Percentiles rank a stretch among this genome's conserved stretches.
Evolutionary conservation across 202 grass and related monocot species (phyloP).

Genomic region (Panicum hallii): DNA sequence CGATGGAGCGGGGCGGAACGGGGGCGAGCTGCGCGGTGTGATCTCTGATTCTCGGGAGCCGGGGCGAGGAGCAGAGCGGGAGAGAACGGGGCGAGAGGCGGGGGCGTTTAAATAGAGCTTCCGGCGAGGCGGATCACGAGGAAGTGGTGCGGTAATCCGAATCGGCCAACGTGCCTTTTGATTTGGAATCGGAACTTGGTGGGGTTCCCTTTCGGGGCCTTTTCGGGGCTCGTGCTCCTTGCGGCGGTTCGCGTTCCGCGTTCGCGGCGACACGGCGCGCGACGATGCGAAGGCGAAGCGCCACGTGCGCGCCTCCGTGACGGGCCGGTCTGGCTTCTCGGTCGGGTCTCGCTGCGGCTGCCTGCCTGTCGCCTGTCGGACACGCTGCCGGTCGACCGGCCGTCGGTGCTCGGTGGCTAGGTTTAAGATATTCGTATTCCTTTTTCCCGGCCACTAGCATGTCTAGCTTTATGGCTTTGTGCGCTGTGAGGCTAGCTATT

Average conservation of each 20-base stretch:
- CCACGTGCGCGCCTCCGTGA: no score
- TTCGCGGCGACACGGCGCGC: no score
- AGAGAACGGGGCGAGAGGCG: background rate
- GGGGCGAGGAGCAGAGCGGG: background rate
- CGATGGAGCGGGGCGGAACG: no score
- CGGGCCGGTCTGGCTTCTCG: background rate
- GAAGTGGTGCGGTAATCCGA: slow-evolving; percentile 23
- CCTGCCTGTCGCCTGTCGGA: background rate
- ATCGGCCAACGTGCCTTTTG: slow-evolving; percentile 1
- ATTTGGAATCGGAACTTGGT: background rate
- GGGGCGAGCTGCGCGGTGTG: no score
- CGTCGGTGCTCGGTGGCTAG: background rate
- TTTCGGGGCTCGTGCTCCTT: slow-evolving; percentile 22
- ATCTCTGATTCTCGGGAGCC: no score
- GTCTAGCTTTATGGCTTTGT: background rate
- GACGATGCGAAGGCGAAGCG: background rate
- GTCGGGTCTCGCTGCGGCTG: slow-evolving; percentile 1
- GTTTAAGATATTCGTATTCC: background rate
- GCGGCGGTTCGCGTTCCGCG: background rate
- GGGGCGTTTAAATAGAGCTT: slow-evolving; percentile 49
- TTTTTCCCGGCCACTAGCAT: background rate
- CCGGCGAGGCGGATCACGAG: slow-evolving; percentile 19
- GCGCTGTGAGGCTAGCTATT: background rate
- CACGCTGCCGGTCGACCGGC: background rate
- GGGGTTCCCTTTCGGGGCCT: background rate